A percentile compares a stretch with the other conserved stretches of the same genome.
Conservation (phyloP, 1,284 basidiomycete genomes). For the Ustilago esculenta region DNA sequence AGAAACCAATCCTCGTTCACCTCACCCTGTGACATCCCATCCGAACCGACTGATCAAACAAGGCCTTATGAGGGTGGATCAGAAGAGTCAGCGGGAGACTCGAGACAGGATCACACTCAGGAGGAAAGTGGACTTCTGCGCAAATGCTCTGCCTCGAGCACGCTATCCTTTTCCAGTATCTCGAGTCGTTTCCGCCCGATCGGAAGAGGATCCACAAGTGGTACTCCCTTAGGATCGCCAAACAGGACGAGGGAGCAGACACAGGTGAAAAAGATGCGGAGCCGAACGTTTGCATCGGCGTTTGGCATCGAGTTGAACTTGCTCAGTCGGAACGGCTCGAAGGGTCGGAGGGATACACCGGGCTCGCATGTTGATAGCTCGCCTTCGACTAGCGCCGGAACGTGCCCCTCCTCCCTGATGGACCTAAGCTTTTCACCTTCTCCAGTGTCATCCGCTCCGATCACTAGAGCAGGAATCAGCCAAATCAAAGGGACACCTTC, state of each 20-base stretch:
- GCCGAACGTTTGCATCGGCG: constrained; percentile 34
- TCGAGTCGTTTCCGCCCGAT: constrained; percentile 22
- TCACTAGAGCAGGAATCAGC: too few relatives aligned
- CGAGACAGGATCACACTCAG: too few relatives aligned
- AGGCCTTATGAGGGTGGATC: too few relatives aligned
- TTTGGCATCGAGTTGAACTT: constrained; percentile 34
- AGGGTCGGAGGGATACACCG: background rate
- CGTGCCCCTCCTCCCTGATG: constrained; percentile 14
- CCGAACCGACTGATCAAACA: too few relatives aligned
- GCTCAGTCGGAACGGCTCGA: constrained; percentile 9
- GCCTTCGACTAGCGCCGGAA: constrained; percentile 20
- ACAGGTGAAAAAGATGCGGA: constrained; percentile 24
- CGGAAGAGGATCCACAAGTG: background rate
- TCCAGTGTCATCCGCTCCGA: background rate
- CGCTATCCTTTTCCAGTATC: constrained; percentile 14
- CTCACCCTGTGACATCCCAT: too few relatives aligned
- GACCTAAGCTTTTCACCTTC: constrained; percentile 26
- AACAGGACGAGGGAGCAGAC: background rate
- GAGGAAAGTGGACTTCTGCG: background rate
- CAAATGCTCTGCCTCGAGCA: constrained; percentile 19
- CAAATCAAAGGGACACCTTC: constrained; percentile 3
- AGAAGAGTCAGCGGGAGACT: too few relatives aligned
- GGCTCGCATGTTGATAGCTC: constrained; percentile 12
- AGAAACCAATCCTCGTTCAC: too few relatives aligned
- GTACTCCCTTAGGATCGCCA: constrained; percentile 6